phyloP scores from a whole-genome alignment of 139 green algal species.

The Zygnema circumcarinatum region DNA sequence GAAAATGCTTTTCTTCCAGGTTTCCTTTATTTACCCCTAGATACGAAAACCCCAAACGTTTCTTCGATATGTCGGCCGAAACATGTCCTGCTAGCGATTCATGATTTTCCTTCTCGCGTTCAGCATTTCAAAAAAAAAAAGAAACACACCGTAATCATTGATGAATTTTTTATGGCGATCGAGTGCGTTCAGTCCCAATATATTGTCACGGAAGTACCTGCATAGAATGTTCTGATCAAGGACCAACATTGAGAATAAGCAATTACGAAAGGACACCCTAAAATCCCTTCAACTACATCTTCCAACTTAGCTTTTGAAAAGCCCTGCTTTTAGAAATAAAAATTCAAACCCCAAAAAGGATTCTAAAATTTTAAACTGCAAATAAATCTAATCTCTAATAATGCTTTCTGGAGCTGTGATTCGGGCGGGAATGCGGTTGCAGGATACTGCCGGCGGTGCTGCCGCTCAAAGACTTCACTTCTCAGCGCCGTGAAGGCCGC shows the following conservation, averaged over 20 bases:
- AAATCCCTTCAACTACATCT: background rate
- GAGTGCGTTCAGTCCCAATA: background rate
- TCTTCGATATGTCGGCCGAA: no score
- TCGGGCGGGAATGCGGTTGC: background rate
- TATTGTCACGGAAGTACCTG: background rate
- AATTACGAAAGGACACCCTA: background rate
- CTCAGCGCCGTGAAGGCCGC: background rate
- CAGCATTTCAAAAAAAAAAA: background rate
- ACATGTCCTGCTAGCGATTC: background rate
- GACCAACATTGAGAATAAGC: background rate
- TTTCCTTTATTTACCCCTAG: no score
- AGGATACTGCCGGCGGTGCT: slow-evolving; percentile 5
- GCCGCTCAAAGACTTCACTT: background rate
- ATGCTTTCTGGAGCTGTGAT: background rate
- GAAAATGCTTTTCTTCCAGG: background rate
- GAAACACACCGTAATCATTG: background rate
- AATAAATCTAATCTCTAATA: background rate
- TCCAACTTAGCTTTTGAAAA: background rate
- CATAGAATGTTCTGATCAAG: background rate
- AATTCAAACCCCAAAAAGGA: no score
- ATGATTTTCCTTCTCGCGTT: background rate
- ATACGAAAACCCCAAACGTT: no score
- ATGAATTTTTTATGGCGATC: slow-evolving; percentile 35
- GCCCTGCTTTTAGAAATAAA: background rate
- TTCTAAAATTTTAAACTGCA: background rate